Conservation (phyloP, 257 asterid species). For the Capsicum baccatum region DNA sequence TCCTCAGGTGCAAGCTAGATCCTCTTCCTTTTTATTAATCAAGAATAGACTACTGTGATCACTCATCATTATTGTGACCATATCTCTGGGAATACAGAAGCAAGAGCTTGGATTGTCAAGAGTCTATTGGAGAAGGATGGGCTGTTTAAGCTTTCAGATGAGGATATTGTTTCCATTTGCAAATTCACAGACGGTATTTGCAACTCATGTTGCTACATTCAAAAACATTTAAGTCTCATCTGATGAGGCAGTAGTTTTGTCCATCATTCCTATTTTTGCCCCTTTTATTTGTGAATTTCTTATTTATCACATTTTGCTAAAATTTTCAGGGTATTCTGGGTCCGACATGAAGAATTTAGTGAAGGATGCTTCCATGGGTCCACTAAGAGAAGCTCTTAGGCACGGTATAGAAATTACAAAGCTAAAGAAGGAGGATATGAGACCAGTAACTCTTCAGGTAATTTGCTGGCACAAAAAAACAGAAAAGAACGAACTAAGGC, state of each 20-base stretch:
- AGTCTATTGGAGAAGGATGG: constrained; percentile 90
- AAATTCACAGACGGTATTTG: constrained; percentile 74
- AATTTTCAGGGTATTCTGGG: constrained; percentile 89
- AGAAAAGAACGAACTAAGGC: not conserved
- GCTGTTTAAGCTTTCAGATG: constrained; percentile 70
- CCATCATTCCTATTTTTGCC: not conserved
- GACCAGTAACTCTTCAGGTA: constrained; percentile 84
- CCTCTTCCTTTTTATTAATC: not conserved
- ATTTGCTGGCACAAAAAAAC: not conserved
- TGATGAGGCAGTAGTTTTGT: not conserved
- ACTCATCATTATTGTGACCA: constrained; percentile 1
- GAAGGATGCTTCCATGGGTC: constrained; percentile 99
- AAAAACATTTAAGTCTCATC: constrained; percentile 32
- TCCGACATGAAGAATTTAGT: constrained; percentile 98
- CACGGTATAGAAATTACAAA: constrained; percentile 82
- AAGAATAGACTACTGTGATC: constrained; percentile 23
- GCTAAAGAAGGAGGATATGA: constrained; percentile 91
- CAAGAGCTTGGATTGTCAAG: constrained; percentile 91
- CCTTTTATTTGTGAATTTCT: not conserved
- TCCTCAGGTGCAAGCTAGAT: constrained; percentile 68
- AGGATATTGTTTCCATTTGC: constrained; percentile 77
- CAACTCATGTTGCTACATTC: constrained; percentile 24
- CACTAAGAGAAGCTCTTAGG: constrained; percentile 84
- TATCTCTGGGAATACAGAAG: constrained; percentile 61
- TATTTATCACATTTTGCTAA: constrained; percentile 15